Conservation (phyloP, 2,329 filamentous ascomycete species). For the Thielaviopsis populi region DNA sequence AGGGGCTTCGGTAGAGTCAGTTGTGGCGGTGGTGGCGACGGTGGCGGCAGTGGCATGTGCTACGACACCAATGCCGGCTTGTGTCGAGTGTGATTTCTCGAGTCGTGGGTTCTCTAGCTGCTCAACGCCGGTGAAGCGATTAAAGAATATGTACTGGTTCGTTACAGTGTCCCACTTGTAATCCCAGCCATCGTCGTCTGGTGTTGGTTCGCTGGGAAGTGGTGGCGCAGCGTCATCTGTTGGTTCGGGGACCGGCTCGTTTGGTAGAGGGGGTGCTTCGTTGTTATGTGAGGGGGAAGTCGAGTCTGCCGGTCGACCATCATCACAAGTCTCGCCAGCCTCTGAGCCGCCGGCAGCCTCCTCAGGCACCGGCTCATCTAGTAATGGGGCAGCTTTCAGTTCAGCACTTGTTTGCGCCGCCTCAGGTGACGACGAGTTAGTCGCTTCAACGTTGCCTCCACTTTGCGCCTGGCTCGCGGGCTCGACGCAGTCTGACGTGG, state of each 20-base stretch:
- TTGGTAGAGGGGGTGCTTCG: conserved; percentile 14
- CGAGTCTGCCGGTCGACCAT: not conserved
- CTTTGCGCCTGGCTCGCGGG: not conserved
- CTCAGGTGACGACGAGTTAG: not conserved
- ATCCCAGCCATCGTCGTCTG: conserved; percentile 64
- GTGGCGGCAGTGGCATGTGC: conserved; percentile 23
- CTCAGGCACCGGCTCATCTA: conserved; percentile 6
- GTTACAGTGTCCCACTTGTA: conserved; percentile 57
- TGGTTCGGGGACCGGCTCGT: conserved; percentile 14
- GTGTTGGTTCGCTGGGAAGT: conserved; percentile 29
- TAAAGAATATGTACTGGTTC: conserved; percentile 70
- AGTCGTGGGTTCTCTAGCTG: conserved; percentile 84
- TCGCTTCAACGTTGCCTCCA: not conserved
- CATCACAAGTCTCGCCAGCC: not conserved
- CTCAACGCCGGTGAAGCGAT: conserved; percentile 56
- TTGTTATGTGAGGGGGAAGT: conserved; percentile 12
- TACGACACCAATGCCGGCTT: conserved; percentile 20
- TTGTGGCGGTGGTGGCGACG: conserved; percentile 17
- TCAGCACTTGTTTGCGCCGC: conserved; percentile 1
- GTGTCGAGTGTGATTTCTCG: conserved; percentile 24
- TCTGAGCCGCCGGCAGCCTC: not conserved
- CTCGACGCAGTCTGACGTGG: not conserved
- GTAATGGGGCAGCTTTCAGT: conserved; percentile 6
- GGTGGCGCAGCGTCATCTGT: conserved; percentile 23
- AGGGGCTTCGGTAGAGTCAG: conserved; percentile 16